phyloP scores from a whole-genome alignment of 2,329 filamentous ascomycete genomes.

The Diaporthe sp. region DNA sequence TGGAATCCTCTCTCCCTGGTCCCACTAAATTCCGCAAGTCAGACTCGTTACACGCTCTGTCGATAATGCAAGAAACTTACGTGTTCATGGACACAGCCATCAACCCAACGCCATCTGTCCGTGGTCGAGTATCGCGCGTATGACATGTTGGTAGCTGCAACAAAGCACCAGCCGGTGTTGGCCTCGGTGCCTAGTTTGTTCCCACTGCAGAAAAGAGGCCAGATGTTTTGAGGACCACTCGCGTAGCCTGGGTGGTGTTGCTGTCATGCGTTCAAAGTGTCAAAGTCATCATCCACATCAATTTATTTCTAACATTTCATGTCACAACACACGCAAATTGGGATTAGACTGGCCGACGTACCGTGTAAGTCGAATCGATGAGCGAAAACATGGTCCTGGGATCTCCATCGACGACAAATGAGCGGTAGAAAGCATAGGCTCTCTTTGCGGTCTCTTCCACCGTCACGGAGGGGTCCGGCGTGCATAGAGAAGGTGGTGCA shows the following conservation, averaged over 20 bases:
- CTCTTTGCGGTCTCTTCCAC: constrained; percentile 53
- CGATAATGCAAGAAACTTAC: constrained; percentile 44
- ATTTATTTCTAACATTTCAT: neutral
- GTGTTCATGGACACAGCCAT: constrained; percentile 55
- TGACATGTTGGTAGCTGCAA: constrained; percentile 55
- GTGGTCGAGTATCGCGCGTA: constrained; percentile 53
- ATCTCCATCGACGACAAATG: constrained; percentile 55
- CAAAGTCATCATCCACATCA: neutral
- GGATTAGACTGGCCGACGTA: constrained; percentile 40
- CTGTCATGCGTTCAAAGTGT: constrained; percentile 41
- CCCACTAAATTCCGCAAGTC: neutral
- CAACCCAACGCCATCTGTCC: constrained; percentile 56
- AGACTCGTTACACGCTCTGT: neutral
- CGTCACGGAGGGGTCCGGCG: constrained; percentile 49
- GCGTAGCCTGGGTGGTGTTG: constrained; percentile 54
- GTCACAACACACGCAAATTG: no score
- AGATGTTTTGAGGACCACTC: constrained; percentile 52
- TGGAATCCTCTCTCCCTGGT: constrained; percentile 19
- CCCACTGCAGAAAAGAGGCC: constrained; percentile 54
- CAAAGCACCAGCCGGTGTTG: constrained; percentile 53
- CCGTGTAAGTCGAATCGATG: constrained; percentile 53
- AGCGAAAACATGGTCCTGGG: constrained; percentile 55
- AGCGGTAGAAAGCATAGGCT: constrained; percentile 56
- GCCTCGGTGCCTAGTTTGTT: constrained; percentile 50
- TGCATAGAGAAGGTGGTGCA: constrained; percentile 51